Conservation (phyloP, 345 rosid genomes). For the Draba incana region DNA sequence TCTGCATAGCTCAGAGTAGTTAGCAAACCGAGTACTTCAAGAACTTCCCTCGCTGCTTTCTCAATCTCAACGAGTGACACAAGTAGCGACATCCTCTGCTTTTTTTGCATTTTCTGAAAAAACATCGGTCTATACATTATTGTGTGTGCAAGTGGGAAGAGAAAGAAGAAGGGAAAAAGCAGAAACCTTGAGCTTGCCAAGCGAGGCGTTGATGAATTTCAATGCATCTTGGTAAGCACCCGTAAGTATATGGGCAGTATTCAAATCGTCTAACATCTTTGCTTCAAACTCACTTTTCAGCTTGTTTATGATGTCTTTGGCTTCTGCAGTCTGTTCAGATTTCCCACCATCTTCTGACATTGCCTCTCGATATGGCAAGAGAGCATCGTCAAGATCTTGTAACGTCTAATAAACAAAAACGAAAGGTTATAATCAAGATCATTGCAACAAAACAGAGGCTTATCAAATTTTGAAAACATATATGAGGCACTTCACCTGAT, state of each 20-base stretch:
- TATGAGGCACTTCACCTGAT: slow-evolving; percentile 60
- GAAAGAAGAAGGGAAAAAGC: slow-evolving; percentile 2
- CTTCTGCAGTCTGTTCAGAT: slow-evolving; percentile 51
- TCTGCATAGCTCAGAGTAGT: slow-evolving; percentile 57
- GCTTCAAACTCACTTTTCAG: slow-evolving; percentile 60
- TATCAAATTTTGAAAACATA: slow-evolving; percentile 9
- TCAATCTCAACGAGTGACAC: slow-evolving; percentile 64
- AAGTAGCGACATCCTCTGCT: slow-evolving; percentile 58
- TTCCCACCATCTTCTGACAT: slow-evolving; percentile 43
- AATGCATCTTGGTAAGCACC: slow-evolving; percentile 85
- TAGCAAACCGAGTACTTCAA: slow-evolving; percentile 66
- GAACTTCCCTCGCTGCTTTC: slow-evolving; percentile 60
- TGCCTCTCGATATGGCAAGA: slow-evolving; percentile 51
- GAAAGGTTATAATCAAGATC: neutral
- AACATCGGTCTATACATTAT: neutral
- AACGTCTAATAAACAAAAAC: slow-evolving; percentile 57
- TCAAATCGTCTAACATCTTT: slow-evolving; percentile 84
- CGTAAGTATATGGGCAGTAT: slow-evolving; percentile 71
- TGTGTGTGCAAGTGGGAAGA: neutral
- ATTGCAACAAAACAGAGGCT: neutral
- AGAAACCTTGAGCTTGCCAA: slow-evolving; percentile 67
- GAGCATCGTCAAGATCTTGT: slow-evolving; percentile 72
- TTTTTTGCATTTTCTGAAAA: slow-evolving; percentile 75
- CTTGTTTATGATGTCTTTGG: slow-evolving; percentile 56
- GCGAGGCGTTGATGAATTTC: slow-evolving; percentile 69